Base-by-base conservation (phyloP, 176 grass and related monocot genomes). In the Poa annua region DNA sequence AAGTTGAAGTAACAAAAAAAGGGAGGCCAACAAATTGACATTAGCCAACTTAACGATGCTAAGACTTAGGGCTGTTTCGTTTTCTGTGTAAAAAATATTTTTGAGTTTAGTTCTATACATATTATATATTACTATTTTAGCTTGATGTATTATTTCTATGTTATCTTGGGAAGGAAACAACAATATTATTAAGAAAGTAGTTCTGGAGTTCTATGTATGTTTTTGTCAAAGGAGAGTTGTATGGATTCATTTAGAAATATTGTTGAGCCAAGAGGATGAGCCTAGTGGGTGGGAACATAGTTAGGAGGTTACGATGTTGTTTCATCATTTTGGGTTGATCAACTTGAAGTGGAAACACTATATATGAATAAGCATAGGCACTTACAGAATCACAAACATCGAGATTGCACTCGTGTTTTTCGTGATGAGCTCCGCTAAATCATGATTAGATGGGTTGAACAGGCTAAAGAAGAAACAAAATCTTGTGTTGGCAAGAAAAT, bases 1-100 rank as follows among this genome's bases (percentile, higher is more conserved):
- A 89, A 80, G 88, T 21, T n/a, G 48, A 79, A 71, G 78, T 33
- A 64, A 29, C 26, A 83, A 36, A 13, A 19, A 11, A 4, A 15
- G 53, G 33, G 59, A 36, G 38, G 45, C 24, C 20, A 21, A 17
- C 3, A 21, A 71, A 66, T 53, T 88, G 77, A 66, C 53, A 91
- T 56, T 84, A 80, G 14, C 52, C 74, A 66, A 81, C 64, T 50
- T 50, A 36, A 53, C 71, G 85, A 88, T 79, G 83, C 82, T 86
- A 78, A 36, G 13, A 71, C 66, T 21, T 9, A 68, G 48, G 34
- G 54, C 33, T 75, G 59, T 10, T 74, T 25, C 11, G 8, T 6
- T 69, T 29, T 44, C 41, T 42, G 1, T 42, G 8, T 8, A 42
- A 64, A 15, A 5, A 8, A 15, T 80, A 2, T 50, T 49, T 69